phyloP scores from a whole-genome alignment of 1,284 basidiomycete genomes.

The Tausonia pullulans region DNA sequence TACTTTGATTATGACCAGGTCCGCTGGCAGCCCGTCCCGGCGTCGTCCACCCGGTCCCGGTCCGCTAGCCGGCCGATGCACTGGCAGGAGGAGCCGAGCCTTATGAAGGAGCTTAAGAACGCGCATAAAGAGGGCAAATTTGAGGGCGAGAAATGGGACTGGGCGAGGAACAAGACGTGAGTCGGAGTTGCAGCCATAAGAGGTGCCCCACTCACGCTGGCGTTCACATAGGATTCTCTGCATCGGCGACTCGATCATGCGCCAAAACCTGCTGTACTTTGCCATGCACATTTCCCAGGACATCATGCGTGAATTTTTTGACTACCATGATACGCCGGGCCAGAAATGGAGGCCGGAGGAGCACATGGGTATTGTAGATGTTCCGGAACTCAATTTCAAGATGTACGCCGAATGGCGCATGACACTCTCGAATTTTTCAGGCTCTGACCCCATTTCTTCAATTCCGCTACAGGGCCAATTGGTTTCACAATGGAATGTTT shows the following conservation, averaged over 20 bases:
- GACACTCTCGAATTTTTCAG: background rate
- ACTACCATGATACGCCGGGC: background rate
- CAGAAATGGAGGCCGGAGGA: background rate
- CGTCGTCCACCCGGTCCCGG: no score
- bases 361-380: background rate
- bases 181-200: no score
- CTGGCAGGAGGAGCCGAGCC: no score
- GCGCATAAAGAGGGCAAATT: no score
- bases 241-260: slow-evolving; percentile 14
- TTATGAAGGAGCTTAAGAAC: no score
- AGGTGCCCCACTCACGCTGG: no score
- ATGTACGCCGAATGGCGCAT: background rate
- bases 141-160: no score
- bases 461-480: background rate
- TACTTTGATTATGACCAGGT: no score
- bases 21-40: no score
- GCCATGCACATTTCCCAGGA: background rate
- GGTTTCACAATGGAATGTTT: slow-evolving; percentile 6
- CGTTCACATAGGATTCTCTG: slow-evolving; percentile 10
- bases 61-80: no score
- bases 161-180: no score
- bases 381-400: slow-evolving; percentile 6
- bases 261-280: slow-evolving; percentile 12
- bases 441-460: background rate
- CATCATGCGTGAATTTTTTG: background rate